These are phyloP conservation scores for Conoideocrella luteorostrata DNA, from an alignment of 2,329 filamentous ascomycete genomes.

Conservation along the genomic window DNA sequence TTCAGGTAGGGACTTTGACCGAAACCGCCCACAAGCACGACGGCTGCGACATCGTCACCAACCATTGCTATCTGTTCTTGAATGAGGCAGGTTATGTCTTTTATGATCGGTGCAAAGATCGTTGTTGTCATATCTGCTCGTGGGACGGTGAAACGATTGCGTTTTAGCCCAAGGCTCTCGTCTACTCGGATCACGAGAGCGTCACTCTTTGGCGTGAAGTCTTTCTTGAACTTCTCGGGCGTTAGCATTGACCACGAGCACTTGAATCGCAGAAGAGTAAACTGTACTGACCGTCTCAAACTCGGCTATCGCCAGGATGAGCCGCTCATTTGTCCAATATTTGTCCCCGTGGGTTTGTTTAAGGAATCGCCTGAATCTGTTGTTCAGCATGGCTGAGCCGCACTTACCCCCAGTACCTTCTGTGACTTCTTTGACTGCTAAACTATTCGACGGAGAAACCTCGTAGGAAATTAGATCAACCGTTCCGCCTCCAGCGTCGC, in stretches of 20 bases:
- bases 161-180: constrained; percentile 24
- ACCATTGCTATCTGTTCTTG: constrained; percentile 33
- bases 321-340: constrained; percentile 35
- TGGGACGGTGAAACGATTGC: constrained; percentile 26
- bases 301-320: constrained; percentile 32
- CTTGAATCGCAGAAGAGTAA: background rate
- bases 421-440: constrained; percentile 43
- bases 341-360: constrained; percentile 36
- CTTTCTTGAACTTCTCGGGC: constrained; percentile 28
- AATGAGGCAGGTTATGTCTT: constrained; percentile 35
- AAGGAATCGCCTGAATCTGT: constrained; percentile 39
- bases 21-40: constrained; percentile 44
- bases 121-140: constrained; percentile 59
- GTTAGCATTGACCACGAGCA: too few relatives aligned
- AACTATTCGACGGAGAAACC: constrained; percentile 32
- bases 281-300: constrained; percentile 34
- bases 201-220: constrained; percentile 29
- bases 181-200: constrained; percentile 29
- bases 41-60: constrained; percentile 26
- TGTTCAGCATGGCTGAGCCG: constrained; percentile 43
- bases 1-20: constrained; percentile 39
- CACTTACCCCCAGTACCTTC: constrained; percentile 43
- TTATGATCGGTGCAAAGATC: constrained; percentile 38
- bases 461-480: constrained; percentile 49
- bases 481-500: constrained; percentile 49